A percentile compares a stretch with the other conserved stretches of the same genome.
These are phyloP conservation scores for Pleoardoris graminearum DNA, from an alignment of 2,329 filamentous ascomycete species.

Conservation along the genomic window DNA sequence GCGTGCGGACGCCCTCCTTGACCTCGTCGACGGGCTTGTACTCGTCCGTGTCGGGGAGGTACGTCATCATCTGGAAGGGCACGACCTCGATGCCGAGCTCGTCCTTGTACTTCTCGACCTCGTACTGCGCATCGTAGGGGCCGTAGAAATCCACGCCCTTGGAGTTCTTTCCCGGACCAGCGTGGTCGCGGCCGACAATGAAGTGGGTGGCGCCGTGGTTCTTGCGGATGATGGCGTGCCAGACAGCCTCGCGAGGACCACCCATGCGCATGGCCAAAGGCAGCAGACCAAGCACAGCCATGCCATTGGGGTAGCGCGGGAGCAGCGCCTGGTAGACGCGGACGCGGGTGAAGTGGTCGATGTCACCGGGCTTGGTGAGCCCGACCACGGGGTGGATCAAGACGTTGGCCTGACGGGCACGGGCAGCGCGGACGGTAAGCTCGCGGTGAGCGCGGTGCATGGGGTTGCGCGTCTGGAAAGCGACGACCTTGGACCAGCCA, in stretches of 20 bases:
- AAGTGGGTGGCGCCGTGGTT: constrained; percentile 99
- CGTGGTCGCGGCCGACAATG: constrained; percentile 98
- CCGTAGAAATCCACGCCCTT: constrained; percentile 97
- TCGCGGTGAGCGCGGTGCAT: constrained; percentile 99
- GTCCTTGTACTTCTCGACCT: constrained; percentile 92
- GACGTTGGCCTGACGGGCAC: constrained; percentile 94
- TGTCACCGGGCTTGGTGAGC: constrained; percentile 97
- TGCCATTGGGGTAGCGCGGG: constrained; percentile 96
- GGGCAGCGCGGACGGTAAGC: constrained; percentile 93
- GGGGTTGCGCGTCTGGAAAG: constrained; percentile 96
- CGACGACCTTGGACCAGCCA: constrained; percentile 95
- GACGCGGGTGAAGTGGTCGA: constrained; percentile 99
- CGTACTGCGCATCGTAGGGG: constrained; percentile 94
- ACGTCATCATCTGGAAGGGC: constrained; percentile 99
- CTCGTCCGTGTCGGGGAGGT: constrained; percentile 95
- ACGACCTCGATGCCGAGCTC: constrained; percentile 99
- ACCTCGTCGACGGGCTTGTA: constrained; percentile 94
- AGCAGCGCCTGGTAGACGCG: constrained; percentile 97
- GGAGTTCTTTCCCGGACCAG: constrained; percentile 97
- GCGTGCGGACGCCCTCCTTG: constrained; percentile 75
- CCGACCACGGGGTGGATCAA: constrained; percentile 98
- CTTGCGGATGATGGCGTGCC: constrained; percentile 99
- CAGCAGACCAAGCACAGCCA: constrained; percentile 94
- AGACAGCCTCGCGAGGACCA: constrained; percentile 95
- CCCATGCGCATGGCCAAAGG: constrained; percentile 99